A percentile compares a stretch with the other conserved stretches of the same genome.
Conservation (phyloP, 2,329 filamentous ascomycete genomes). For the Talaromyces sp. region DNA sequence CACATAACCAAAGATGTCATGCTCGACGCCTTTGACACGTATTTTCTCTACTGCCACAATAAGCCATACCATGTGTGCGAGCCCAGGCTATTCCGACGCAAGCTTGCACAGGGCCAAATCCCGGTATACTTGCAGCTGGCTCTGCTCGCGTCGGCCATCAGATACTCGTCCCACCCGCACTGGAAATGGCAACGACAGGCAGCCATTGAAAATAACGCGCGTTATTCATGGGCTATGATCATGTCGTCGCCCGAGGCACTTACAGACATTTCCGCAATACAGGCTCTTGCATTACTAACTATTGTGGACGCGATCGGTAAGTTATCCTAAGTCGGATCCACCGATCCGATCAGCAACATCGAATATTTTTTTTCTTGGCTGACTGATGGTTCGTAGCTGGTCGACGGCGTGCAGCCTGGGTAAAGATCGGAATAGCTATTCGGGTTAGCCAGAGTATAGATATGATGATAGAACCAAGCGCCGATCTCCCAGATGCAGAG, state of each 20-base stretch:
- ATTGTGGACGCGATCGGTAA: slow-evolving; percentile 14
- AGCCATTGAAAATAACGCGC: slow-evolving; percentile 16
- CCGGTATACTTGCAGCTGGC: slow-evolving; percentile 27
- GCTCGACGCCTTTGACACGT: slow-evolving; percentile 18
- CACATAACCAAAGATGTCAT: slow-evolving; percentile 6
- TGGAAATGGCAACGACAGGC: slow-evolving; percentile 16
- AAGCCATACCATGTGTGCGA: slow-evolving; percentile 20
- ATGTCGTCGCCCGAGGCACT: slow-evolving; percentile 14
- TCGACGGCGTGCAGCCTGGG: slow-evolving; percentile 29
- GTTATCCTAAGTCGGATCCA: neutral
- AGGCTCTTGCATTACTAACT: slow-evolving; percentile 13
- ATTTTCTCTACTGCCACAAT: slow-evolving; percentile 20
- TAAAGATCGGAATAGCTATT: slow-evolving; percentile 22
- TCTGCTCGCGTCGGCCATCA: slow-evolving; percentile 27
- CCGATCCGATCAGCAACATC: neutral
- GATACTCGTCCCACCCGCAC: slow-evolving; percentile 25
- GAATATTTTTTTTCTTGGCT: neutral
- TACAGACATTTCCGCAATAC: slow-evolving; percentile 17
- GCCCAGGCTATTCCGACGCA: slow-evolving; percentile 12
- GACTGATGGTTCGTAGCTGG: slow-evolving; percentile 20
- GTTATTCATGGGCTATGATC: slow-evolving; percentile 19
- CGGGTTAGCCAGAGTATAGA: slow-evolving; percentile 32
- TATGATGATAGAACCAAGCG: slow-evolving; percentile 28
- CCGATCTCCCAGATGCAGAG: slow-evolving; percentile 17
- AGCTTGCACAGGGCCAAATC: slow-evolving; percentile 15